Evolutionary conservation across 2,329 filamentous ascomycete genomes (phyloP).

Genomic region (Domatiomyces globalis): DNA sequence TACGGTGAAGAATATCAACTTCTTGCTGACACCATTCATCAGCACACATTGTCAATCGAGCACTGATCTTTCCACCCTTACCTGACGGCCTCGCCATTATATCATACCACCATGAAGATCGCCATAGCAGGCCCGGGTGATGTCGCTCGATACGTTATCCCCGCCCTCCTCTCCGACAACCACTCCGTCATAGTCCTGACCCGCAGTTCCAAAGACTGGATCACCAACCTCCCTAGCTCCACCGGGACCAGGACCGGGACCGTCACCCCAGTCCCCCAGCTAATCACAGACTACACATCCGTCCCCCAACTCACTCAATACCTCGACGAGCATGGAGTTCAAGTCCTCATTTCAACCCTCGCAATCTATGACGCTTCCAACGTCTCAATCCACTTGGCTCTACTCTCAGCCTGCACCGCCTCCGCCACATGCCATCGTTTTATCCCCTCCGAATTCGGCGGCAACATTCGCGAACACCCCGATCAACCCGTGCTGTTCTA

Average conservation of each 20-base stretch:
- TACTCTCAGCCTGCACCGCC: constrained; percentile 5
- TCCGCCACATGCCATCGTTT: constrained; percentile 4
- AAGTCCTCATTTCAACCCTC: constrained; percentile 5
- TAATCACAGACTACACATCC: constrained; percentile 4
- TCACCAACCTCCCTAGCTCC: not conserved
- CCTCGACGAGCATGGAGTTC: not conserved
- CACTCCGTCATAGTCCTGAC: constrained; percentile 6
- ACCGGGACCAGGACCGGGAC: too few relatives aligned
- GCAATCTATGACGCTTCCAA: constrained; percentile 2
- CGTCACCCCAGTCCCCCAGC: not conserved
- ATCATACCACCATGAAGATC: constrained; percentile 5
- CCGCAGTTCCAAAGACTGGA: constrained; percentile 1
- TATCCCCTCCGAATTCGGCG: constrained; percentile 5
- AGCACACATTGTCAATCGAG: too few relatives aligned
- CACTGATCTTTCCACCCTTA: too few relatives aligned
- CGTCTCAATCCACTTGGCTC: constrained; percentile 2
- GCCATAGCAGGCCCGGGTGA: constrained; percentile 7
- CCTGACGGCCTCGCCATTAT: not conserved
- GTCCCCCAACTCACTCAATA: constrained; percentile 2
- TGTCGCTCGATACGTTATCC: constrained; percentile 4
- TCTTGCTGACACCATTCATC: too few relatives aligned
- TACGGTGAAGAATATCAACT: too few relatives aligned
- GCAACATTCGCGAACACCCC: constrained; percentile 2
- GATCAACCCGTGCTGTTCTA: constrained; percentile 3
- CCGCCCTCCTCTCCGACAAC: constrained; percentile 1